phyloP scores from a whole-genome alignment of 257 asterid species.

The Coffea canephora region DNA sequence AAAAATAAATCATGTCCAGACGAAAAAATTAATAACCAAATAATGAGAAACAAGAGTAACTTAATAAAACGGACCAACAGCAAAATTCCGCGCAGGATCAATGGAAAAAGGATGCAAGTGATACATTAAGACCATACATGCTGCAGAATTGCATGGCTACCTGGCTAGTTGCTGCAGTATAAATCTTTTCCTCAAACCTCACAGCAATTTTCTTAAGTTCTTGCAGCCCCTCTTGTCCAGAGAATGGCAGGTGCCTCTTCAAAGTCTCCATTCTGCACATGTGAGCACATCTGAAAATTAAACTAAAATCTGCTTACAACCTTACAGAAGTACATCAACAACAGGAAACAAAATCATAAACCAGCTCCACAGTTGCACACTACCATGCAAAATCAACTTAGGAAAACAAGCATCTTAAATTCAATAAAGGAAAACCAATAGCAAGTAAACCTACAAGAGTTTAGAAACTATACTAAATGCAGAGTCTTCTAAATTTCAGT shows the following conservation, averaged over 20 bases:
- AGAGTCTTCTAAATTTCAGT: not conserved
- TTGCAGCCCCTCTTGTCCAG: conserved; percentile 74
- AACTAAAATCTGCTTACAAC: conserved; percentile 6
- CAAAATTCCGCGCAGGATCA: no score
- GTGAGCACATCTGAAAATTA: conserved; percentile 5
- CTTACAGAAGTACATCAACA: conserved; percentile 3
- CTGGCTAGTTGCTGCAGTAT: conserved; percentile 79
- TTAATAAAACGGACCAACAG: no score
- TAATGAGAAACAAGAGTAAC: no score
- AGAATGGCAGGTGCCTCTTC: conserved; percentile 86
- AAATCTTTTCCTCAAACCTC: conserved; percentile 22
- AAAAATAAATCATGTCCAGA: conserved; percentile 36
- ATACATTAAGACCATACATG: no score
- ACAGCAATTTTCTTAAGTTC: conserved; percentile 81
- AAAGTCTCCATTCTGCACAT: conserved; percentile 75
- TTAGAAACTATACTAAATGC: not conserved
- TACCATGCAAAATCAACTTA: no score
- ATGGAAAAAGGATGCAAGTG: no score
- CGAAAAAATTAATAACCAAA: no score
- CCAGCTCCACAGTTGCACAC: no score
- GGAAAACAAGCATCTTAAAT: no score
- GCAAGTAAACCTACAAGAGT: not conserved
- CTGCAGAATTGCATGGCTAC: conserved; percentile 10
- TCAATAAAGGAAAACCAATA: not conserved
- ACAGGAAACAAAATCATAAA: not conserved